Evolutionary conservation across 257 asterid species (phyloP).

Genomic region (Craterostigma plantagineum): DNA sequence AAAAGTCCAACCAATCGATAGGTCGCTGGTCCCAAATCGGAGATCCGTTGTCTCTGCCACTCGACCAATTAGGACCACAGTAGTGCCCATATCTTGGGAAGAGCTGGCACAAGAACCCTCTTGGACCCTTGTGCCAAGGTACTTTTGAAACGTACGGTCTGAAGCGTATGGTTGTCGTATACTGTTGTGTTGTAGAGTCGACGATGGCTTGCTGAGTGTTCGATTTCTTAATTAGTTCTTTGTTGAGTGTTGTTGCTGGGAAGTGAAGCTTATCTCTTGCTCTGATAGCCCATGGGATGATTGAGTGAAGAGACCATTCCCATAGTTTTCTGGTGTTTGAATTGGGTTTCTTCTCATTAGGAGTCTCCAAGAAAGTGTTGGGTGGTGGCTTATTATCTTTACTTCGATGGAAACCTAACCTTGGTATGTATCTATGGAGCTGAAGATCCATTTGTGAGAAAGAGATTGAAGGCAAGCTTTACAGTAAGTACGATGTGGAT

Average conservation of each 20-base stretch:
- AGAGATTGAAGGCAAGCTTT: slow-evolving; percentile 6
- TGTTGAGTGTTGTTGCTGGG: slow-evolving; percentile 57
- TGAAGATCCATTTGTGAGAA: slow-evolving; percentile 27
- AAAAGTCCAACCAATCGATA: slow-evolving; percentile 85
- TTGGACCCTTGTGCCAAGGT: slow-evolving; percentile 89
- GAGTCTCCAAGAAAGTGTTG: slow-evolving; percentile 17
- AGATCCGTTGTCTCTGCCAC: slow-evolving; percentile 82
- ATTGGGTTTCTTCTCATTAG: slow-evolving; percentile 17
- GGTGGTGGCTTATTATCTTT: slow-evolving; percentile 31
- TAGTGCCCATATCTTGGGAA: slow-evolving; percentile 88
- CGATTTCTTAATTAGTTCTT: slow-evolving; percentile 35
- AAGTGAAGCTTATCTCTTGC: slow-evolving; percentile 32
- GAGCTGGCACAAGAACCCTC: slow-evolving; percentile 69
- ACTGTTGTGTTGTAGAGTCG: slow-evolving; percentile 19
- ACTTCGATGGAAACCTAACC: slow-evolving; percentile 29
- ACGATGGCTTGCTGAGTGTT: slow-evolving; percentile 16
- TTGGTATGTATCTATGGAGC: slow-evolving; percentile 28
- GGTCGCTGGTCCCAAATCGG: slow-evolving; percentile 85
- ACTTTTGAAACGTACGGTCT: slow-evolving; percentile 83
- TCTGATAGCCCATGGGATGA: slow-evolving; percentile 59
- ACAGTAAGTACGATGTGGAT: too few species aligned
- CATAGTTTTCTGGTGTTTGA: slow-evolving; percentile 26
- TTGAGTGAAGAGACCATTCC: slow-evolving; percentile 30
- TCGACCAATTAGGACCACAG: slow-evolving; percentile 97
- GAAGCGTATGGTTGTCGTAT: slow-evolving; percentile 30